A percentile compares a stretch with the other conserved stretches of the same genome.
These are phyloP conservation scores for Brassica cretica DNA, from an alignment of 345 rosid species.

Conservation along the genomic window DNA sequence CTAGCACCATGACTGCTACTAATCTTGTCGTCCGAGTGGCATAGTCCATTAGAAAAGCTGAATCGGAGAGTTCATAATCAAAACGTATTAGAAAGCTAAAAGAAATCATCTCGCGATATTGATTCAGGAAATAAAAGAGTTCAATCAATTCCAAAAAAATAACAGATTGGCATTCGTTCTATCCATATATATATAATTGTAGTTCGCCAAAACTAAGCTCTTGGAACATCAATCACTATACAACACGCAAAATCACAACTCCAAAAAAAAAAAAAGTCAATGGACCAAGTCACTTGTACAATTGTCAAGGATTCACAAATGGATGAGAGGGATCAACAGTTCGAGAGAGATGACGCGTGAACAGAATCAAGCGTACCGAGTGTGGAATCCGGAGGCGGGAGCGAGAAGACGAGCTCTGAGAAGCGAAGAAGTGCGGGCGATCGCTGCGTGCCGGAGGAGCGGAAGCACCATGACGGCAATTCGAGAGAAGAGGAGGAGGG, in stretches of 20 bases:
- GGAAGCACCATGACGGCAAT: conserved; percentile 69
- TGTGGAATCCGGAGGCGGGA: conserved; percentile 45
- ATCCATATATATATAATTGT: background rate
- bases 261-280: conserved; percentile 22
- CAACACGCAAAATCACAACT: background rate
- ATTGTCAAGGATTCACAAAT: conserved; percentile 17
- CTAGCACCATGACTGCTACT: conserved; percentile 27
- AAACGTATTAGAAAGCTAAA: conserved; percentile 8
- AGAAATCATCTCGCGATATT: background rate
- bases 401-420: conserved; percentile 68
- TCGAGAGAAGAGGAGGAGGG: background rate
- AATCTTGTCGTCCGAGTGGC: conserved; percentile 38
- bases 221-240: conserved; percentile 7
- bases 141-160: background rate
- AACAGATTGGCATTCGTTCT: background rate
- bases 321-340: background rate
- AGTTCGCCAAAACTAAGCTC: background rate
- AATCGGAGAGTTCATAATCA: conserved; percentile 31
- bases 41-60: conserved; percentile 52
- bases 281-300: conserved; percentile 19
- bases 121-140: background rate
- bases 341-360: conserved; percentile 1
- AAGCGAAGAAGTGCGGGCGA: conserved; percentile 59
- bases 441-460: conserved; percentile 70
- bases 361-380: conserved; percentile 49